phyloP scores from a whole-genome alignment of 192 early-diverging fungal species.

The Linnemannia hyalina region DNA sequence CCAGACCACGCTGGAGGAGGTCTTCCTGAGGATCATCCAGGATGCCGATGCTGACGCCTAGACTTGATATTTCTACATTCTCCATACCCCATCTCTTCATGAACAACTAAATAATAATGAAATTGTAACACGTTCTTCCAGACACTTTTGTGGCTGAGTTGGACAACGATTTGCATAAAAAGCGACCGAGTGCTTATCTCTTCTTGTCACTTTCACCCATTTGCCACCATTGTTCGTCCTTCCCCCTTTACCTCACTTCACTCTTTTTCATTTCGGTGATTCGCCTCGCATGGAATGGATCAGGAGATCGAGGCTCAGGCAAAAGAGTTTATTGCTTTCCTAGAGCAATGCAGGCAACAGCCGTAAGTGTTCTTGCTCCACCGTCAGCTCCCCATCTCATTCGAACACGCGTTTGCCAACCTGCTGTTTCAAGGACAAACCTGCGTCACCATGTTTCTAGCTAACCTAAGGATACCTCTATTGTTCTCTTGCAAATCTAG shows the following conservation, averaged over 20 bases:
- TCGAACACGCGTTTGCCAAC: not conserved
- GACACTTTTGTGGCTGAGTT: not conserved
- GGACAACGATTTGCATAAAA: not conserved
- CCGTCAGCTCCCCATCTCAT: not conserved
- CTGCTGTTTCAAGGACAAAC: not conserved
- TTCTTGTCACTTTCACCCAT: not conserved
- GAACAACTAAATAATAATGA: not conserved
- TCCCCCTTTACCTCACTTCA: not conserved
- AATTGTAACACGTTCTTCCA: too few species aligned
- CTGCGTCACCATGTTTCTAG: too few species aligned
- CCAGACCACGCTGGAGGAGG: constrained; percentile 79
- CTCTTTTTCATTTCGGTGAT: not conserved
- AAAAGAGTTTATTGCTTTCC: constrained; percentile 32
- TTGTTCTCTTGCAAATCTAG: not conserved
- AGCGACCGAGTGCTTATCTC: too few species aligned
- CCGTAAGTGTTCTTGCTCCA: constrained; percentile 6
- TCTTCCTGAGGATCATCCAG: constrained; percentile 74
- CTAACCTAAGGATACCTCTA: not conserved
- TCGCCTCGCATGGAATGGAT: constrained; percentile 39
- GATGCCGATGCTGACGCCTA: constrained; percentile 62
- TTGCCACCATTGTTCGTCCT: not conserved
- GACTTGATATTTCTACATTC: not conserved
- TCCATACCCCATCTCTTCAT: not conserved
- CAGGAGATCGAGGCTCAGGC: constrained; percentile 42
- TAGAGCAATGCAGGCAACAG: constrained; percentile 25